These are phyloP conservation scores for Xylaria sp. DNA, from an alignment of 2,329 filamentous ascomycete species.

Conservation along the genomic window DNA sequence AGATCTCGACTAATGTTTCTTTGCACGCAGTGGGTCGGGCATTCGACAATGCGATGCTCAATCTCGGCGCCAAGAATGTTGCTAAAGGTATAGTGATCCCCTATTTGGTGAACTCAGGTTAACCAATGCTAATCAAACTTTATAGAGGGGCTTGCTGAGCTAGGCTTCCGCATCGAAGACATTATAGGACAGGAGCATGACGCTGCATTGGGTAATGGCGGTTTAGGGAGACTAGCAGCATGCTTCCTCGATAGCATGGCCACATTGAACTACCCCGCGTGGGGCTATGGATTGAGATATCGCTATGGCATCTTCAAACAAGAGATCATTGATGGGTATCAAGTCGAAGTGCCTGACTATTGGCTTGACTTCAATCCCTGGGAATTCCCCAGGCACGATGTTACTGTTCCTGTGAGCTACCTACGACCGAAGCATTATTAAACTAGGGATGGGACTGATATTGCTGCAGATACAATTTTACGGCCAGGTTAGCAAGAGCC, in stretches of 20 bases:
- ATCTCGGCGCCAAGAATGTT: constrained; percentile 86
- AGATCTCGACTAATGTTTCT: background rate
- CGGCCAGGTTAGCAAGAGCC: constrained; percentile 79
- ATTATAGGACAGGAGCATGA: constrained; percentile 95
- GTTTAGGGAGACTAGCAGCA: constrained; percentile 91
- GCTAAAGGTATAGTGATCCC: constrained; percentile 72
- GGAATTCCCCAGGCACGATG: constrained; percentile 96
- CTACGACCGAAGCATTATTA: background rate
- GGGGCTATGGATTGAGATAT: constrained; percentile 97
- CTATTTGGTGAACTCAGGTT: background rate
- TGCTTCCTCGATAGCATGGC: constrained; percentile 98
- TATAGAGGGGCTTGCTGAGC: constrained; percentile 83
- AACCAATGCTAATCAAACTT: constrained; percentile 28
- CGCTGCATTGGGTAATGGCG: constrained; percentile 94
- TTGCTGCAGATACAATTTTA: constrained; percentile 85
- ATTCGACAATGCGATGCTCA: constrained; percentile 98
- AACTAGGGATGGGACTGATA: constrained; percentile 11
- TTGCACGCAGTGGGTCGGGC: constrained; percentile 76
- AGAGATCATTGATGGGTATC: constrained; percentile 97
- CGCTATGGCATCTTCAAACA: constrained; percentile 99
- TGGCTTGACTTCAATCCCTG: constrained; percentile 99
- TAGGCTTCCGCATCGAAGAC: constrained; percentile 97
- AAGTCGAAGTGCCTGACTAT: constrained; percentile 98
- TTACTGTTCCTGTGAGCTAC: constrained; percentile 81
- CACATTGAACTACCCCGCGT: constrained; percentile 93